These are phyloP conservation scores for Scytalidium sp. DNA, from an alignment of 2,329 filamentous ascomycete genomes.

Conservation along the genomic window DNA sequence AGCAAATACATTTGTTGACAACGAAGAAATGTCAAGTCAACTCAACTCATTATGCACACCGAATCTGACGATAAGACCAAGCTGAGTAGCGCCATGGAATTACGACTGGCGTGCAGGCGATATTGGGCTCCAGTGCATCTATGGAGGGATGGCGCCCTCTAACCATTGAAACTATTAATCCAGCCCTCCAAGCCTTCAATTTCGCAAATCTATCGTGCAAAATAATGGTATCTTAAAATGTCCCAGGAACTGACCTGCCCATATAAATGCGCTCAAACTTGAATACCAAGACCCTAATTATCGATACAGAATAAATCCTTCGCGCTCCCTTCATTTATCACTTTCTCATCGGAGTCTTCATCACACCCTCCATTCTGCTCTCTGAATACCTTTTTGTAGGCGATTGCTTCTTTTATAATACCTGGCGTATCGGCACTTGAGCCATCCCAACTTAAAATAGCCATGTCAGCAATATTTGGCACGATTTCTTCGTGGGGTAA, in stretches of 20 bases:
- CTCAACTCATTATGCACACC: no score
- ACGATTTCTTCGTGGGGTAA: slow-evolving; percentile 42
- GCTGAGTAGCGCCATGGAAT: no score
- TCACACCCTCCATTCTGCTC: slow-evolving; percentile 64
- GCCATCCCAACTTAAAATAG: slow-evolving; percentile 65
- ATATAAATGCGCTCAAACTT: no score
- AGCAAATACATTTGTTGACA: no score
- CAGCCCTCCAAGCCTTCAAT: no score
- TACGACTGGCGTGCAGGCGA: no score
- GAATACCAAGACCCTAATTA: slow-evolving; percentile 2
- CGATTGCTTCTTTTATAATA: slow-evolving; percentile 40
- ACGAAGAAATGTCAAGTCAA: no score
- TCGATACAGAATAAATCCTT: slow-evolving; percentile 26
- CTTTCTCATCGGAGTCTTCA: slow-evolving; percentile 11
- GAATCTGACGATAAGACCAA: no score
- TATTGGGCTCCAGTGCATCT: no score
- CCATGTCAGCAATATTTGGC: slow-evolving; percentile 43
- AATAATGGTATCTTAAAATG: background rate
- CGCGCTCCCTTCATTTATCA: slow-evolving; percentile 8
- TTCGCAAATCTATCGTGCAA: background rate
- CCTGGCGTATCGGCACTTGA: slow-evolving; percentile 35
- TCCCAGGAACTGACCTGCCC: no score
- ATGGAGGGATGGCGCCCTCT: no score
- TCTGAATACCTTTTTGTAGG: slow-evolving; percentile 59
- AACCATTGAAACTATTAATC: no score